Conservation (phyloP, 73 alveolate genomes). For the Tetrahymena thermophila region DNA sequence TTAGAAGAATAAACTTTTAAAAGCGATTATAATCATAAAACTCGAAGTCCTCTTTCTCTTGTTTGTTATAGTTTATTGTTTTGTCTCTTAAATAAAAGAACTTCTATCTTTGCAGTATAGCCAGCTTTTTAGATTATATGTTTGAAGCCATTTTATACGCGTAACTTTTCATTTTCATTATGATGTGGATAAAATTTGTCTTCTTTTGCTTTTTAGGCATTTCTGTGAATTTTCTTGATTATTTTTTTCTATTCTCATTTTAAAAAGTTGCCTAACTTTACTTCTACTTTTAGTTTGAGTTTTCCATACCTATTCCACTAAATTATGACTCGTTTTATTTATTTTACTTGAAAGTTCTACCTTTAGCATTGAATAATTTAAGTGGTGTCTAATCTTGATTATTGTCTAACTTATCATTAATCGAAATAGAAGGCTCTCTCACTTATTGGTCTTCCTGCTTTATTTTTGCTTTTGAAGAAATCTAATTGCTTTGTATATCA, state of each 20-base stretch:
- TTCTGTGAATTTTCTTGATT: neutral
- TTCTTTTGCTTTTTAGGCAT: neutral
- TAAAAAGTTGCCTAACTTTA: neutral
- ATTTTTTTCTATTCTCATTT: neutral
- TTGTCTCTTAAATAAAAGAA: neutral
- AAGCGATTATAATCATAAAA: neutral
- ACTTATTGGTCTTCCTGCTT: neutral
- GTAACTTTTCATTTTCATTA: neutral
- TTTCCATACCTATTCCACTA: neutral
- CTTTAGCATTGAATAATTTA: neutral
- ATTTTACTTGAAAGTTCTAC: neutral
- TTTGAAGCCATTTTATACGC: neutral
- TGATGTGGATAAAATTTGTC: neutral
- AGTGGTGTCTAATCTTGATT: neutral
- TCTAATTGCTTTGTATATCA: neutral
- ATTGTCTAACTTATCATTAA: neutral
- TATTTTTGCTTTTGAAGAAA: too few relatives aligned
- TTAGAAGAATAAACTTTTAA: neutral
- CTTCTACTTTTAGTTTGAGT: neutral
- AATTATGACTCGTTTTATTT: neutral
- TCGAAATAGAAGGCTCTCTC: neutral
- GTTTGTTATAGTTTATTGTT: neutral
- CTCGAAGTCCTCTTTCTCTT: neutral
- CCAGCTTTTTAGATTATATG: neutral
- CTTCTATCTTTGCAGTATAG: neutral